Evolutionary conservation across 164 flowering plant species (phyloP).

Genomic region (Warburgia ugandensis): DNA sequence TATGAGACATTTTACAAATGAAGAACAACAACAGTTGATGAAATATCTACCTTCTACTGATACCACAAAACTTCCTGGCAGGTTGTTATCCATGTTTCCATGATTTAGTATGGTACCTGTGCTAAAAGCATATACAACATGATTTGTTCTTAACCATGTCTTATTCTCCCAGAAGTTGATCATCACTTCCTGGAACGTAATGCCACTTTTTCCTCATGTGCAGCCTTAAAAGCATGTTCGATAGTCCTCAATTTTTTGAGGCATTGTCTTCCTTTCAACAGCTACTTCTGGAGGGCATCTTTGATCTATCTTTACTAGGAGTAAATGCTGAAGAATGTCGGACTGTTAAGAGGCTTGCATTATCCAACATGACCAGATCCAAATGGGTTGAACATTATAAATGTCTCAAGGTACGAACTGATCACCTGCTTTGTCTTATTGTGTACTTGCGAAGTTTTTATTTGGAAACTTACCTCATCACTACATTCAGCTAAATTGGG

Average conservation of each 20-base stretch:
- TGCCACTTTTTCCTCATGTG: conserved; percentile 15
- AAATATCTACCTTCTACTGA: conserved; percentile 66
- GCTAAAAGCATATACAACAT: not conserved
- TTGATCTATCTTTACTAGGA: conserved; percentile 51
- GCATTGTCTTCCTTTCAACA: conserved; percentile 59
- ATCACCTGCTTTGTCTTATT: not conserved
- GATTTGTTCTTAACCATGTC: not conserved
- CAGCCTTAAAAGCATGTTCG: conserved; percentile 78
- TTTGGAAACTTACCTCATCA: not conserved
- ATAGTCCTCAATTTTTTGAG: conserved; percentile 61
- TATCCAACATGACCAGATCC: conserved; percentile 45
- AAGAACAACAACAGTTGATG: conserved; percentile 58
- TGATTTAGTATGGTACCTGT: not conserved
- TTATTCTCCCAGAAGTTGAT: not conserved
- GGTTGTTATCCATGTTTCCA: conserved; percentile 29
- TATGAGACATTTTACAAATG: conserved; percentile 43
- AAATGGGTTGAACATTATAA: conserved; percentile 69
- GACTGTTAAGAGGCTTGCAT: conserved; percentile 52
- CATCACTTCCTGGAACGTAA: not conserved
- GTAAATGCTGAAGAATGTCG: conserved; percentile 47
- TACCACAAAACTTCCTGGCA: conserved; percentile 37
- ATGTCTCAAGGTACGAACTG: conserved; percentile 48
- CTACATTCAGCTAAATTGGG: not conserved
- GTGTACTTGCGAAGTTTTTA: not conserved
- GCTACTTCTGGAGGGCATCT: conserved; percentile 71